Base-by-base conservation (phyloP, 2,329 filamentous ascomycete genomes). In the Aspergillus latus region DNA sequence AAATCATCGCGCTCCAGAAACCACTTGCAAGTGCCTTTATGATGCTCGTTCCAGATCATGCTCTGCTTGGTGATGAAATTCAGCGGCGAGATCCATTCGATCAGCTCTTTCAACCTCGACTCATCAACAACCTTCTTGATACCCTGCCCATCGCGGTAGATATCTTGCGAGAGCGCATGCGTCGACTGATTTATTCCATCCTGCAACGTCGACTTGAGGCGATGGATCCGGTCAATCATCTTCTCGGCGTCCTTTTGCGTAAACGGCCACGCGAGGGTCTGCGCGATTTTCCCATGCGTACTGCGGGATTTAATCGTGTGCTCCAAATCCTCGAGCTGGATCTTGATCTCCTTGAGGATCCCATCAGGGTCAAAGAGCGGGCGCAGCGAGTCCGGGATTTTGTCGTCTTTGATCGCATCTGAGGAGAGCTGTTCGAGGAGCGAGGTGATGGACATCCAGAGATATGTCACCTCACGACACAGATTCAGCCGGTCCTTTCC, bases 401-500 rank as follows among this genome's bases (percentile, higher is more conserved):
- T 48, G 8, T 52, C n/a, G 3, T 56, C 54, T 7, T 46, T 37
- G 34, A 47, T n/a, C 15, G 42, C 43, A n/a, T 56, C 54, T 29
- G 54, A 26, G 26, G 49, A 40, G 3, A 57, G 37, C 26, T 52
- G 49, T 44, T 57, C 49, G 34, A 48, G 37, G 21, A 54, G 52
- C 8, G 58, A 52, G 3, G 52, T 56, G 10, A 60, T 51, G 1
- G 58, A 50, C 26, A 60, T 49, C 58, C 55, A 60, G 28, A 62
- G 49, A n/a, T 56, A 49, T 5, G 54, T 56, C 26, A 60, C n/a
- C 32, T 59, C 59, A 7, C 55, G 43, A 34, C 52, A 49, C 10
- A 62, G 32, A 2, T 28, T 28, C n/a, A 58, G 45, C 9, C 59
- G 59, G n/a, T 62, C 59, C 48, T 58, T 56, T 6, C 58, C 59